Evolutionary conservation across 148 eudicot genomes (phyloP).

Genomic region (Nepenthes gracilis): DNA sequence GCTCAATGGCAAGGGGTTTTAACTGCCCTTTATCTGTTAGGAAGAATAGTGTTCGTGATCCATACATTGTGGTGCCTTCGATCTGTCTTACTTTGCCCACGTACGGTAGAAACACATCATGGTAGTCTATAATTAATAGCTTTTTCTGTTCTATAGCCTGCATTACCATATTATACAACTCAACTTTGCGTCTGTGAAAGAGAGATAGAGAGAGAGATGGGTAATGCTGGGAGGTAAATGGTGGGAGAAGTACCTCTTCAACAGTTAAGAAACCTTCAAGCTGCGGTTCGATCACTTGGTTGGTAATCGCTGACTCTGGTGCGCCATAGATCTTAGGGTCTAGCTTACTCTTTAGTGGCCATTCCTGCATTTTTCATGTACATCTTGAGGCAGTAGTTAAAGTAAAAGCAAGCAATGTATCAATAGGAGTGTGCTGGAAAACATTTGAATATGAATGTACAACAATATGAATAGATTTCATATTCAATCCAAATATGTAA

Average conservation of each 20-base stretch:
- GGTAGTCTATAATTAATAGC: slow-evolving; percentile 24
- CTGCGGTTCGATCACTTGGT: slow-evolving; percentile 9
- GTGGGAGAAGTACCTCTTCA: slow-evolving; percentile 11
- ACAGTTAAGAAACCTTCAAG: slow-evolving; percentile 10
- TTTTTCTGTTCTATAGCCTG: slow-evolving; percentile 22
- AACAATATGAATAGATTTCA: neutral
- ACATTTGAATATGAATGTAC: neutral
- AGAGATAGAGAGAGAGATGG: neutral
- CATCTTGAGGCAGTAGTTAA: neutral
- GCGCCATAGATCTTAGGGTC: slow-evolving; percentile 27
- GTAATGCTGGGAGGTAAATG: neutral
- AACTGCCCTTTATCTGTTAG: slow-evolving; percentile 10
- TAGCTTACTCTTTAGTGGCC: slow-evolving; percentile 27
- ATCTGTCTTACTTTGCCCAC: slow-evolving; percentile 10
- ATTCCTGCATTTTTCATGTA: slow-evolving; percentile 12
- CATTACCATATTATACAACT: neutral
- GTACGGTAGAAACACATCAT: slow-evolving; percentile 15
- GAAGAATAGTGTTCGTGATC: slow-evolving; percentile 27
- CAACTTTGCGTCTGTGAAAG: neutral
- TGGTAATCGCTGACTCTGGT: slow-evolving; percentile 23
- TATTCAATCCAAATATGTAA: neutral
- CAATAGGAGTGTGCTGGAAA: neutral
- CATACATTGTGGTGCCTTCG: slow-evolving; percentile 13
- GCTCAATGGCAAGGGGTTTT: slow-evolving; percentile 23
- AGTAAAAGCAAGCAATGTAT: neutral